Evolutionary conservation across 495 filamentous ascomycete genomes (phyloP), one percentile per base, ranked within the genome.

Genomic region (Neurospora cerealis): DNA sequence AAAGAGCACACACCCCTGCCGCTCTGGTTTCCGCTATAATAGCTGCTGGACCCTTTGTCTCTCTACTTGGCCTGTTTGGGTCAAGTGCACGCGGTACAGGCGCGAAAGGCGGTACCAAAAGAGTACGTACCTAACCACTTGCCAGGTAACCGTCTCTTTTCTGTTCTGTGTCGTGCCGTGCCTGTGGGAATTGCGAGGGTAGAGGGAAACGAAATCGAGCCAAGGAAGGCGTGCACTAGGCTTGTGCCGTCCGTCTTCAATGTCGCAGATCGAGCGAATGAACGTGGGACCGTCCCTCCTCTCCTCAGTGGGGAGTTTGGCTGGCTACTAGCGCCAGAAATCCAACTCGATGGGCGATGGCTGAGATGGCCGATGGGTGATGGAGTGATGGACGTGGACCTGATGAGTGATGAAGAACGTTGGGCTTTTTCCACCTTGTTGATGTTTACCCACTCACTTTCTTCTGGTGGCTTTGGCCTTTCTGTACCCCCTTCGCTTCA

Each of bases 201-300:
- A 19, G 13, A 70, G 39, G 46, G 48, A 28, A 28, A 13, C 69
- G 15, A 39, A 11, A 54, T 41, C 34, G 69, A 72, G 62, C 72
- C 73, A 73, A 28, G 71, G 40, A 32, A 44, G 74, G 73, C 66
- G 74, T 73, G 38, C 71, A 70, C 71, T 24, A 66, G 72, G 74
- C 42, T 42, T 73, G 72, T 74, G 77, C 75, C 74, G 75, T 77
- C 73, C 54, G 54, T 34, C 54, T 32, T 70, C 48, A 74, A 74
- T 72, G 77, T 74, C 75, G 75, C 75, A 76, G 77, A 79, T 77
- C 74, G 72, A 75, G 71, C 76, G 74, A 77, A 74, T 74, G 75
- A 73, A 75, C 76, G 71, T 72, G 72, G 70, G 75, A 73, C 48
- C 69, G 66, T 39, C 54, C 46, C 19, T 77, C 39, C 42, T 69